Percentiles rank a stretch among this genome's conserved stretches.
These are phyloP conservation scores for Aspergillus carbonarius DNA, from an alignment of 2,329 filamentous ascomycete species.

Conservation along the genomic window DNA sequence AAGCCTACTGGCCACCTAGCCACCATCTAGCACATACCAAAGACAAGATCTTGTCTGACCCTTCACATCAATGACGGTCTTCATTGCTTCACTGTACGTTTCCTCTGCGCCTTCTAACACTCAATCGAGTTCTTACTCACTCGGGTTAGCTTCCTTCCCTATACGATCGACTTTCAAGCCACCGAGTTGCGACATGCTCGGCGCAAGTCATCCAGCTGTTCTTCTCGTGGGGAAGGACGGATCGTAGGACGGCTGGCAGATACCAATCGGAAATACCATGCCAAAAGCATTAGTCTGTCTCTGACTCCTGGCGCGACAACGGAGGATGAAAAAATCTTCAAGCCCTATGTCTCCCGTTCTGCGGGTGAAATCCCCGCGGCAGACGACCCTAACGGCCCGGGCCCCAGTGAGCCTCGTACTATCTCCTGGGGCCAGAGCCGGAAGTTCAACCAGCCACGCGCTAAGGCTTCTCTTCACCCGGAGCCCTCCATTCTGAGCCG, in stretches of 20 bases:
- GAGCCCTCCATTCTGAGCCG: constrained; percentile 68
- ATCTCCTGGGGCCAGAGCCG: constrained; percentile 70
- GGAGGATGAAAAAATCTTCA: constrained; percentile 42
- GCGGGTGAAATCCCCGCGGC: constrained; percentile 28
- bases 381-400: constrained; percentile 32
- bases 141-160: constrained; percentile 34
- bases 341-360: constrained; percentile 28
- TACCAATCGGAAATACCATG: constrained; percentile 16
- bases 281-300: constrained; percentile 24
- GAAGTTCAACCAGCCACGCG: constrained; percentile 74
- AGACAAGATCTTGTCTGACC: neutral
- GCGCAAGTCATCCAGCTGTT: constrained; percentile 25
- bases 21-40: neutral
- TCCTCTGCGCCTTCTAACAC: neutral
- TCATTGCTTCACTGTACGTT: constrained; percentile 37
- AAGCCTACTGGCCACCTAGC: too few species aligned
- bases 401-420: constrained; percentile 66
- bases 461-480: constrained; percentile 70
- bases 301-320: constrained; percentile 40
- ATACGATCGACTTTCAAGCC: constrained; percentile 37
- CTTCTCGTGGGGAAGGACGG: constrained; percentile 23
- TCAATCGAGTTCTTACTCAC: neutral
- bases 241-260: constrained; percentile 27
- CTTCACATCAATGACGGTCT: constrained; percentile 31
- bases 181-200: constrained; percentile 21